Conservation (phyloP, 805 yeast genomes). For the Starmerella riodocensis region DNA sequence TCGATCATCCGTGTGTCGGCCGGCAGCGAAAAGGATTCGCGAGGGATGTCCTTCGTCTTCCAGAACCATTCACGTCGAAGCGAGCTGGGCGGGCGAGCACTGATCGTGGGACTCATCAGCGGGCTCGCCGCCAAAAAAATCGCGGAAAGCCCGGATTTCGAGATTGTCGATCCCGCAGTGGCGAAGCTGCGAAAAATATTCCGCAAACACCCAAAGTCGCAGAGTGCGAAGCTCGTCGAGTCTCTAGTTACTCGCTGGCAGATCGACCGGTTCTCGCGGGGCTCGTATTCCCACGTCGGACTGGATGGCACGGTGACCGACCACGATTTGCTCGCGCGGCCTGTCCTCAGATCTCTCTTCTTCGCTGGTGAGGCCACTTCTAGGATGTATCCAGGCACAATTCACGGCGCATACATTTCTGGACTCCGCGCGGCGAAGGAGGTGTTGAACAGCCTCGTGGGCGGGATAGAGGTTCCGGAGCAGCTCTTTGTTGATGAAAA, state of each 20-base stretch:
- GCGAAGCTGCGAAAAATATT: slow-evolving; percentile 24
- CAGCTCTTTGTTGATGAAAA: slow-evolving; percentile 22
- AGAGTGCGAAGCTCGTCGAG: slow-evolving; percentile 25
- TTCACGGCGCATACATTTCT: slow-evolving; percentile 34
- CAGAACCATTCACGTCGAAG: slow-evolving; percentile 27
- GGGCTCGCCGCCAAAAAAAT: slow-evolving; percentile 30
- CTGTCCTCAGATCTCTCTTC: slow-evolving; percentile 28
- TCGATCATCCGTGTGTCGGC: slow-evolving; percentile 25
- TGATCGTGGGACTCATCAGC: slow-evolving; percentile 30
- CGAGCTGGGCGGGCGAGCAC: slow-evolving; percentile 26
- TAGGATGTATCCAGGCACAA: slow-evolving; percentile 31
- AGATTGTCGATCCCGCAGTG: slow-evolving; percentile 26
- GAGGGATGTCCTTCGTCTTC: slow-evolving; percentile 31
- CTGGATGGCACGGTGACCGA: slow-evolving; percentile 33
- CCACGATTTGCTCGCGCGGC: slow-evolving; percentile 31
- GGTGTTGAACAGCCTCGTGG: slow-evolving; percentile 30
- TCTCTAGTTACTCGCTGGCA: slow-evolving; percentile 61
- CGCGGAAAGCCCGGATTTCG: slow-evolving; percentile 26
- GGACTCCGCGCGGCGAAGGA: slow-evolving; percentile 34
- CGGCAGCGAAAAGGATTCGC: slow-evolving; percentile 12
- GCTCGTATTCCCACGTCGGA: slow-evolving; percentile 50
- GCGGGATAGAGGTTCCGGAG: slow-evolving; percentile 30
- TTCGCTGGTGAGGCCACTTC: slow-evolving; percentile 37
- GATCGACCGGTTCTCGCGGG: slow-evolving; percentile 59
- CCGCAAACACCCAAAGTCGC: slow-evolving; percentile 17